A percentile compares a stretch with the other conserved stretches of the same genome.
These are phyloP conservation scores for Candida ipomoeae DNA, from an alignment of 805 yeast genomes.

Conservation along the genomic window DNA sequence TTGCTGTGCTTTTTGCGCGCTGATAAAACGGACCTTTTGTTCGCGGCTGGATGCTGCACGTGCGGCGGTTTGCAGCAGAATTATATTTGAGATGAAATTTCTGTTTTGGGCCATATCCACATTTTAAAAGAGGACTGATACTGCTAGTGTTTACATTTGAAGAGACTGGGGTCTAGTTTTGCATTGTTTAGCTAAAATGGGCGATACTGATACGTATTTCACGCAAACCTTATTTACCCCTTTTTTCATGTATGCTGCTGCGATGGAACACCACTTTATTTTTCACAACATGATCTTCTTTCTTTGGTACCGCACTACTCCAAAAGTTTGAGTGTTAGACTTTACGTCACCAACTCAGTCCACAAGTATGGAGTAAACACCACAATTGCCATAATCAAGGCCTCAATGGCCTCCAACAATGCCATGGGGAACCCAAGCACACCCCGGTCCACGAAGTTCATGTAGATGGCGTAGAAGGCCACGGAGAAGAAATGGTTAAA, in stretches of 20 bases:
- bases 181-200: no score
- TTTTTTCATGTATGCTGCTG: not conserved
- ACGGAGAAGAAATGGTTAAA: slow-evolving; percentile 87
- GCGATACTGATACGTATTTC: no score
- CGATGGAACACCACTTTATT: not conserved
- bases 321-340: no score
- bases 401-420: slow-evolving; percentile 60
- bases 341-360: slow-evolving; percentile 36
- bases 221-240: no score
- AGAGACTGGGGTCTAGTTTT: no score
- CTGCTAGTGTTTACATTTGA: no score
- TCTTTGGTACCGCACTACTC: no score
- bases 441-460: slow-evolving; percentile 67
- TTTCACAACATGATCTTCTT: no score
- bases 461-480: slow-evolving; percentile 75
- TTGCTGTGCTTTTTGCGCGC: not conserved
- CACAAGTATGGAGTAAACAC: slow-evolving; percentile 78
- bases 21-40: not conserved
- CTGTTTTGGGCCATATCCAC: not conserved
- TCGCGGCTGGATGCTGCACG: not conserved
- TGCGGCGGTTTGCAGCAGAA: not conserved
- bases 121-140: no score
- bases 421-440: slow-evolving; percentile 65
- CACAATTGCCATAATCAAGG: slow-evolving; percentile 66
- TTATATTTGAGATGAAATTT: not conserved